Conservation (phyloP, 176 grass and related monocot genomes). For the Chloris gayana region DNA sequence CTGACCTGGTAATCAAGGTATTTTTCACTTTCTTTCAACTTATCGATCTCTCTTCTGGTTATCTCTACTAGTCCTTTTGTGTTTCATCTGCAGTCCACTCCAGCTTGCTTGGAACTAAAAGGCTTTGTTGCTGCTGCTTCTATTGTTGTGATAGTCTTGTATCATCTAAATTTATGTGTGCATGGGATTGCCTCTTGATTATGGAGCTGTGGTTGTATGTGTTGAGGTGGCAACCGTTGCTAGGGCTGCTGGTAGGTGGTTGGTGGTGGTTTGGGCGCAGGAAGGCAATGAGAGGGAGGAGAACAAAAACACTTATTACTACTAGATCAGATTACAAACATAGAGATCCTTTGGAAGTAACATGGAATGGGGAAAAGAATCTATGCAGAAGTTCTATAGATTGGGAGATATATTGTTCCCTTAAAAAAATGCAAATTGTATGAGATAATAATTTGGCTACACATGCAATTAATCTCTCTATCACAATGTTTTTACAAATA, state of each 20-base stretch:
- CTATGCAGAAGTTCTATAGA: background rate
- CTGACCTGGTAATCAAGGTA: conserved; percentile 97
- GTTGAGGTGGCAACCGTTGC: no score
- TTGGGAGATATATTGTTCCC: background rate
- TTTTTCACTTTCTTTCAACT: conserved; percentile 15
- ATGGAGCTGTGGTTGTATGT: background rate
- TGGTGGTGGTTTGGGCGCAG: no score
- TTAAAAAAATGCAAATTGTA: background rate
- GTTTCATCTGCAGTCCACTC: background rate
- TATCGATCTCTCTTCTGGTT: background rate
- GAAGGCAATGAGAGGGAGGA: no score
- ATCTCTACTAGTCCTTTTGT: background rate
- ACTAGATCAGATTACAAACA: no score
- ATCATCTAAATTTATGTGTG: conserved; percentile 43
- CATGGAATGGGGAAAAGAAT: no score
- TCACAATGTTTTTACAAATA: background rate
- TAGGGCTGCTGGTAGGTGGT: no score
- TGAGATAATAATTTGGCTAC: background rate
- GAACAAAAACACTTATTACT: no score
- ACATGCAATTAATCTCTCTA: conserved; percentile 14
- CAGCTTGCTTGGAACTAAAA: background rate
- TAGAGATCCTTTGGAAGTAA: no score
- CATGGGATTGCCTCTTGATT: background rate
- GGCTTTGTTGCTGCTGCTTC: background rate
- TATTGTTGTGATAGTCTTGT: background rate